These are phyloP conservation scores for Penicillium concentricum DNA, from an alignment of 2,329 filamentous ascomycete genomes.

Conservation along the genomic window DNA sequence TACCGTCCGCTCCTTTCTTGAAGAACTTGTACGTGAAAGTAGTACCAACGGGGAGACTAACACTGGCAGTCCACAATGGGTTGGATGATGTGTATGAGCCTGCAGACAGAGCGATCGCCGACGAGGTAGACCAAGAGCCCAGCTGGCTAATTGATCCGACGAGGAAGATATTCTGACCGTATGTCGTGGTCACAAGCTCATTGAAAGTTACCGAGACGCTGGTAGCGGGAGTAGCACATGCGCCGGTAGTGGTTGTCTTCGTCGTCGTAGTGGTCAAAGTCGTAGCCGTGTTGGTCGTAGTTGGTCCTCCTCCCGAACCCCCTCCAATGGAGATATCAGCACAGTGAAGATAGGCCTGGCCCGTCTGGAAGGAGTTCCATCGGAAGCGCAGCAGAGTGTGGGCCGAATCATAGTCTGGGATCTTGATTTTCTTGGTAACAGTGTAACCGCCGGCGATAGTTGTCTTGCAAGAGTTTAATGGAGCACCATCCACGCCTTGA, in stretches of 20 bases:
- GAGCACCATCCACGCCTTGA: conserved; percentile 49
- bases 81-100: not conserved
- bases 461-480: conserved; percentile 49
- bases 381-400: conserved; percentile 55
- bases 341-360: conserved; percentile 55
- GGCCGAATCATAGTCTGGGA: conserved; percentile 49
- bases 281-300: not conserved
- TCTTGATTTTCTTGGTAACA: conserved; percentile 53
- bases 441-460: conserved; percentile 55
- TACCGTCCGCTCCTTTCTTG: not conserved
- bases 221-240: not conserved
- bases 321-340: conserved; percentile 51
- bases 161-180: not conserved
- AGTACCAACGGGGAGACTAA: not conserved
- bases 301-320: conserved; percentile 3
- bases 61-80: not conserved
- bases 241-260: not conserved
- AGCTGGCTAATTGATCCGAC: not conserved
- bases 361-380: conserved; percentile 57
- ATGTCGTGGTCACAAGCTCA: not conserved
- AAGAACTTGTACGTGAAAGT: not conserved
- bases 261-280: not conserved
- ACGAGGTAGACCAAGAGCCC: not conserved
- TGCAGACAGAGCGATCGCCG: not conserved
- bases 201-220: not conserved